phyloP scores from a whole-genome alignment of 129 eudicot genomes.

The Heracleum sosnowskyi region DNA sequence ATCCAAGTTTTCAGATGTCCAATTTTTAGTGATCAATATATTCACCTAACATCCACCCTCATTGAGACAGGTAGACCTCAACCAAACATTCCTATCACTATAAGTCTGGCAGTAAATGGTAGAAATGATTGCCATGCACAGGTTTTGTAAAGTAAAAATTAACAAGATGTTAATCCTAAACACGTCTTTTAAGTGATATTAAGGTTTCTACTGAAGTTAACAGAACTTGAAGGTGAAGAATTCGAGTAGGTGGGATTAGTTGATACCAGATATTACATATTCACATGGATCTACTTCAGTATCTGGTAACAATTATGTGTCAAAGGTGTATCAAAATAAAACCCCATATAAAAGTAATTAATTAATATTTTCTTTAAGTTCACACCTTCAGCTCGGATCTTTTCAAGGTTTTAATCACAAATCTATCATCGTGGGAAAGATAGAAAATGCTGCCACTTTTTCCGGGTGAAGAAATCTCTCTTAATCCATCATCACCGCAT shows the following conservation, averaged over 20 bases:
- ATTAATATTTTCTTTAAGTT: background rate
- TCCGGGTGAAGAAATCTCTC: constrained; percentile 93
- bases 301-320: background rate
- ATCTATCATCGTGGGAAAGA: constrained; percentile 88
- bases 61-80: background rate
- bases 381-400: constrained; percentile 79
- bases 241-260: background rate
- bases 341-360: background rate
- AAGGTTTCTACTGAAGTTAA: background rate
- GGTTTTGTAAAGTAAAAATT: background rate
- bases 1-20: background rate
- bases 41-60: background rate
- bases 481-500: constrained; percentile 98
- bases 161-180: background rate
- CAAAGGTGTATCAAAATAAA: background rate
- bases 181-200: background rate
- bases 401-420: constrained; percentile 82
- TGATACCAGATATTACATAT: background rate
- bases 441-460: constrained; percentile 98
- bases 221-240: background rate
- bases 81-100: background rate
- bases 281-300: background rate
- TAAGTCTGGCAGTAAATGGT: background rate
- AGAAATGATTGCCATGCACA: background rate
- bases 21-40: background rate